A percentile compares a stretch with the other conserved stretches of the same genome.
Evolutionary conservation across 305 asterid species (phyloP).

Genomic region (Rubia balearica): DNA sequence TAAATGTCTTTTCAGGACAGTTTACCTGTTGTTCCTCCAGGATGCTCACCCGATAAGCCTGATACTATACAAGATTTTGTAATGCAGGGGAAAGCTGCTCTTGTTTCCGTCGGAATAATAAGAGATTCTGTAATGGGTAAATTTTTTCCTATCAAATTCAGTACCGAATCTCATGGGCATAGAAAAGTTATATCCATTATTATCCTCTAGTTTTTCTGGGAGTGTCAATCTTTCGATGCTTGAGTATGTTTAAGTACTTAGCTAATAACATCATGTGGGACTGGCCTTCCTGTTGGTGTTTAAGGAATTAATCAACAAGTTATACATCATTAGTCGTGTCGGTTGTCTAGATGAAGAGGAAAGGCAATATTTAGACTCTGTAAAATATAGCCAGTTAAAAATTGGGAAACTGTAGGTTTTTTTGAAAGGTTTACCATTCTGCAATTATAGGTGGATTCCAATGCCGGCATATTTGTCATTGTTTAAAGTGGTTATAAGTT

Average conservation of each 20-base stretch:
- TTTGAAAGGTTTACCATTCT: neutral
- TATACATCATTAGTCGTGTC: neutral
- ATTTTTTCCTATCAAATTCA: conserved; percentile 5
- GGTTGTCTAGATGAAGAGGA: neutral
- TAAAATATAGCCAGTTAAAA: neutral
- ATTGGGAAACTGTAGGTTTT: neutral
- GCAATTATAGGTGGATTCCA: neutral
- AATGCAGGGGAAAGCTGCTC: conserved; percentile 76
- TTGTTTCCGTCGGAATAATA: conserved; percentile 85
- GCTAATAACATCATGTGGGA: too few species aligned
- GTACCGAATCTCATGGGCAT: neutral
- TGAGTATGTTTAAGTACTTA: too few species aligned
- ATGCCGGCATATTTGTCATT: neutral
- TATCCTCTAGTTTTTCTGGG: neutral
- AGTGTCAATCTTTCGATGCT: neutral
- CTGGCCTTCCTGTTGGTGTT: neutral
- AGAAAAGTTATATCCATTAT: neutral
- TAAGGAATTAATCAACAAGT: neutral
- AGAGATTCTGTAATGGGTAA: conserved; percentile 76
- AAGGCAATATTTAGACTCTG: neutral
- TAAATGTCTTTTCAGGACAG: conserved; percentile 43
- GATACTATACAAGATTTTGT: conserved; percentile 61
- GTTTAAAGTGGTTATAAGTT: neutral
- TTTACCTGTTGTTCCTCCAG: conserved; percentile 74
- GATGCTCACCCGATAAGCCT: conserved; percentile 69